phyloP scores from a whole-genome alignment of 1,284 basidiomycete species.

The Ustilago xerochloae region DNA sequence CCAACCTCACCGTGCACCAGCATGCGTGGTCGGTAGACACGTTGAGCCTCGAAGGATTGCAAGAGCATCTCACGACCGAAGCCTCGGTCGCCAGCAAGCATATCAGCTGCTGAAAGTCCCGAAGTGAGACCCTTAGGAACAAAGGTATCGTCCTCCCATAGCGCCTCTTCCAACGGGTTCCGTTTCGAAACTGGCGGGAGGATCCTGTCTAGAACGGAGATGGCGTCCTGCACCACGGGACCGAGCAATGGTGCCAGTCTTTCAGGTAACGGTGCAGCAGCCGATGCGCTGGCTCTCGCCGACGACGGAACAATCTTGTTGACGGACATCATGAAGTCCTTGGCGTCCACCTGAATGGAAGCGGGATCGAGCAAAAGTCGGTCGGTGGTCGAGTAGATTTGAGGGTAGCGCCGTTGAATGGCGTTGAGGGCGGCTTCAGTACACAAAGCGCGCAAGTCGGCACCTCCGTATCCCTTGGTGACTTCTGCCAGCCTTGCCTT shows the following conservation, averaged over 20 bases:
- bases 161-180: slow-evolving; percentile 85
- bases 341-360: slow-evolving; percentile 83
- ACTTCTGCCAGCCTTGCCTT: slow-evolving; percentile 82
- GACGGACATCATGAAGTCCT: slow-evolving; percentile 97
- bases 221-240: slow-evolving; percentile 78
- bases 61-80: slow-evolving; percentile 64
- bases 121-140: slow-evolving; percentile 73
- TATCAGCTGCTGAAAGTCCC: slow-evolving; percentile 43
- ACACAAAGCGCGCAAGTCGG: slow-evolving; percentile 78
- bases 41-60: slow-evolving; percentile 87
- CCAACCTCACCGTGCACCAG: slow-evolving; percentile 83
- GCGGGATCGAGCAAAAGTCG: slow-evolving; percentile 86
- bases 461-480: slow-evolving; percentile 98
- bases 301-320: slow-evolving; percentile 87
- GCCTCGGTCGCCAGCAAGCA: slow-evolving; percentile 45
- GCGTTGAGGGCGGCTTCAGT: slow-evolving; percentile 97
- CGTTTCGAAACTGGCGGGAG: slow-evolving; percentile 68
- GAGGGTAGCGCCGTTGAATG: slow-evolving; percentile 93
- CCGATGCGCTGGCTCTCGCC: slow-evolving; percentile 85
- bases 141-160: slow-evolving; percentile 73
- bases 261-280: slow-evolving; percentile 83
- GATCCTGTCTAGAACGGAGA: slow-evolving; percentile 73
- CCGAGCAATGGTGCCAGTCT: slow-evolving; percentile 87
- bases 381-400: slow-evolving; percentile 93
- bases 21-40: slow-evolving; percentile 89